These are phyloP conservation scores for Tetrapisispora arboricola DNA, from an alignment of 805 yeast genomes.

Conservation along the genomic window DNA sequence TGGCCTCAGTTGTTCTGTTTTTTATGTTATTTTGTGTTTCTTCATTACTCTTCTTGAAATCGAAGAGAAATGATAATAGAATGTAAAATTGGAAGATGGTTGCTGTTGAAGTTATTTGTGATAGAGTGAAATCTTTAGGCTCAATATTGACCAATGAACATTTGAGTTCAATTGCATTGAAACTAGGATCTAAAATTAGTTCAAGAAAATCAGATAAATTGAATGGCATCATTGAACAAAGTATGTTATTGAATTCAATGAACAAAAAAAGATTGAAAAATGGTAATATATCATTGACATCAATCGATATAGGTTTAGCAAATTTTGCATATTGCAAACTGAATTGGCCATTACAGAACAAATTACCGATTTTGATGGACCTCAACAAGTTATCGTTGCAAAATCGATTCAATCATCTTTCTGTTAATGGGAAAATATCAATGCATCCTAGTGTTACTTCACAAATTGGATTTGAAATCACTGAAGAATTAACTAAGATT, in stretches of 20 bases:
- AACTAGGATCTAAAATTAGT: slow-evolving; percentile 17
- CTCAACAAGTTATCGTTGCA: slow-evolving; percentile 30
- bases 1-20: no score
- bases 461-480: slow-evolving; percentile 15
- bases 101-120: not conserved
- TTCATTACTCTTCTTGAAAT: no score
- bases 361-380: slow-evolving; percentile 21
- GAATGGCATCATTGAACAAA: slow-evolving; percentile 10
- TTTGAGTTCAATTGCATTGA: slow-evolving; percentile 8
- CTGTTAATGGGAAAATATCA: slow-evolving; percentile 6
- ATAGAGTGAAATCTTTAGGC: slow-evolving; percentile 2
- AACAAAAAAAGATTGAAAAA: slow-evolving; percentile 5
- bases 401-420: slow-evolving; percentile 6
- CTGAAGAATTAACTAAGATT: slow-evolving; percentile 18
- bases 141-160: slow-evolving; percentile 9
- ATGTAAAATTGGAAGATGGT: no score
- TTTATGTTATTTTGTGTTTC: no score
- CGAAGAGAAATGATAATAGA: no score
- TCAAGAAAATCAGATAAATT: slow-evolving; percentile 12
- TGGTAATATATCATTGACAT: slow-evolving; percentile 17
- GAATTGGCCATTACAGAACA: slow-evolving; percentile 15
- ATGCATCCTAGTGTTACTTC: slow-evolving; percentile 22
- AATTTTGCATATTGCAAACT: slow-evolving; percentile 29
- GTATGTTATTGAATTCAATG: slow-evolving; percentile 7
- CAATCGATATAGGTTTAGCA: slow-evolving; percentile 32